Base-by-base conservation (phyloP, 2,329 filamentous ascomycete species). In the Aspergillus sp. region DNA sequence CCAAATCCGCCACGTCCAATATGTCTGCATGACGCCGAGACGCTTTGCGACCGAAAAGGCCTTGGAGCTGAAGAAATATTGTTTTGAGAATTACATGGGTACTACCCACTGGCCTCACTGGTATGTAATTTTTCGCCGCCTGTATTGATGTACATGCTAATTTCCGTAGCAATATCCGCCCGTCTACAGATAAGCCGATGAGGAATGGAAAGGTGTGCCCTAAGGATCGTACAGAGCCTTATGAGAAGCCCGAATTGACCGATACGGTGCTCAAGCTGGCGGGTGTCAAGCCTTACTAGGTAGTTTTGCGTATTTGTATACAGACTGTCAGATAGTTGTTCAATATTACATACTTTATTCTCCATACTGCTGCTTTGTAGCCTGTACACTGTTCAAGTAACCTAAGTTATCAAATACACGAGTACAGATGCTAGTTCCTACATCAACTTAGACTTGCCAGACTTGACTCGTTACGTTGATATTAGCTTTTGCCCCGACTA, bases 11-110 rank as follows among this genome's bases (percentile, higher is more conserved):
- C 71, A 73, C 5, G 70, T 70, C 7, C 68, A 76, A 8, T 80
- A 80, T 60, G 75, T 77, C 0, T 77, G 71, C 42, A 77, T 71
- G 58, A 80, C 71, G 74, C 78, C 76, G 7, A 78, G 73, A 8
- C 67, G 70, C 5, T 73, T 73, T 47, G 78, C 68, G 15, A 75
- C 64, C 17, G 75, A 77, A 51, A 78, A 78, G 38, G 77, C 79
- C 17, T 68, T 81, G 2, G 30, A 73, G 5, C 67, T 74, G 7
- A 81, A 81, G 73, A 77, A 76, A 65, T 64, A 68, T 2, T 77
- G 77, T 0, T 81, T 77, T 50, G 76, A 80, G 6, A 65, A 50
- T 8, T 61, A 57, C 38, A 49, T 47, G 48, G 59, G 39, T 2
- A 61, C 59, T 21, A 57, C 59, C 10, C 59, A 61, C 13, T 61